Evolutionary conservation across 2,329 filamentous ascomycete species (phyloP).

Genomic region (Lecanosticta acicola): DNA sequence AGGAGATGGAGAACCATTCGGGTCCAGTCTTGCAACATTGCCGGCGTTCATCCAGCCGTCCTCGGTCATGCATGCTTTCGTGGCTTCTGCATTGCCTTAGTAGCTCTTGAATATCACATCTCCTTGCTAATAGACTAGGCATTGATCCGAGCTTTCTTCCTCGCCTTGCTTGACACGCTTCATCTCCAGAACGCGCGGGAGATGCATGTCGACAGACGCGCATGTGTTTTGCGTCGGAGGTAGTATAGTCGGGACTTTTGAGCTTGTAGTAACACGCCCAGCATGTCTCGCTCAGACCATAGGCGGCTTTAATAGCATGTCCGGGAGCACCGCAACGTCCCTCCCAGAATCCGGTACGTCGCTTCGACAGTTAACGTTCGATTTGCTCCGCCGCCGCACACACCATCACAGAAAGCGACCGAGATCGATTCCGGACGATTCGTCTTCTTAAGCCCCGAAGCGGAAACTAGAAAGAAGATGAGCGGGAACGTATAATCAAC

Average conservation of each 20-base stretch:
- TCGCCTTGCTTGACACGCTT: conserved; percentile 11
- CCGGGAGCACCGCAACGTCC: conserved; percentile 13
- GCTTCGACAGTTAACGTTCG: conserved; percentile 14
- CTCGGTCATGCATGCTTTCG: conserved; percentile 30
- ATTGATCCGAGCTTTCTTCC: conserved; percentile 2
- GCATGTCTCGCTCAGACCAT: conserved; percentile 23
- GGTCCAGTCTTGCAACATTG: conserved; percentile 19
- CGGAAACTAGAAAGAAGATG: conserved; percentile 37
- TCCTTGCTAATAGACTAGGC: conserved; percentile 12
- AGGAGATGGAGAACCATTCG: conserved; percentile 19
- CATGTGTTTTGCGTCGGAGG: conserved; percentile 13
- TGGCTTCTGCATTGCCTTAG: conserved; percentile 32
- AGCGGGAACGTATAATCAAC: conserved; percentile 44
- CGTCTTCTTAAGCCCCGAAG: conserved; percentile 9
- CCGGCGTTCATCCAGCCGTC: conserved; percentile 36
- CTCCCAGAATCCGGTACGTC: conserved; percentile 11
- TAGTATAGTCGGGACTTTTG: conserved; percentile 15
- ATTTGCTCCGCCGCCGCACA: conserved; percentile 47
- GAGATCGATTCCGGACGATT: conserved; percentile 6
- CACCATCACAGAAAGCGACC: conserved; percentile 23
- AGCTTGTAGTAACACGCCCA: conserved; percentile 23
- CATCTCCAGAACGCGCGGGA: conserved; percentile 13
- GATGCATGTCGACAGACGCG: conserved; percentile 17
- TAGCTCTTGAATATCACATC: conserved; percentile 36
- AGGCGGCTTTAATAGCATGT: conserved; percentile 17